These are phyloP conservation scores for Elsinoe australis DNA, from an alignment of 2,329 filamentous ascomycete genomes.

Conservation along the genomic window DNA sequence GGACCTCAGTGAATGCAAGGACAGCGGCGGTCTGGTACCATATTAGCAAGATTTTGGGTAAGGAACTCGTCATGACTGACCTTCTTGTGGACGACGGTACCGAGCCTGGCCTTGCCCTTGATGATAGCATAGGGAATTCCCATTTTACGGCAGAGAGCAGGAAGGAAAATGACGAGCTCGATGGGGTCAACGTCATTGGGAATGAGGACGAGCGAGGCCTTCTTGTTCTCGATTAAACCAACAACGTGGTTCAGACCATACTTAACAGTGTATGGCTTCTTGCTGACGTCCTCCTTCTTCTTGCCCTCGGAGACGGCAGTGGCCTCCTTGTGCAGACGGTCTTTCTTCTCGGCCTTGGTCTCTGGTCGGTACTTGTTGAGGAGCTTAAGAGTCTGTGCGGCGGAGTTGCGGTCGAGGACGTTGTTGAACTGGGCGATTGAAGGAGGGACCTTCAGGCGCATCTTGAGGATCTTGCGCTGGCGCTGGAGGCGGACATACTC, in stretches of 20 bases:
- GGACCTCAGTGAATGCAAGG: slow-evolving; percentile 91
- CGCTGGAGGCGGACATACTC: slow-evolving; percentile 98
- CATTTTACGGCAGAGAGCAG: slow-evolving; percentile 99
- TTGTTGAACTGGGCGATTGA: slow-evolving; percentile 96
- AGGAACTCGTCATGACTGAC: slow-evolving; percentile 39
- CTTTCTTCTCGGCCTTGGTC: slow-evolving; percentile 99
- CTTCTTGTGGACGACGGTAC: slow-evolving; percentile 99
- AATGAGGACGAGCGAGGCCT: slow-evolving; percentile 95
- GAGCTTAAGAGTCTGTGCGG: slow-evolving; percentile 95
- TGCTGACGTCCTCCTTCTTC: slow-evolving; percentile 99
- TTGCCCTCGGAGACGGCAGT: slow-evolving; percentile 97
- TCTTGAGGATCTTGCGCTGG: slow-evolving; percentile 89
- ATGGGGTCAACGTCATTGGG: slow-evolving; percentile 99
- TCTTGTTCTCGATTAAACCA: slow-evolving; percentile 98
- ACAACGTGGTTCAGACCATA: slow-evolving; percentile 99
- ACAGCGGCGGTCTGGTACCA: slow-evolving; percentile 81
- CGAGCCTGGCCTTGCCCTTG: slow-evolving; percentile 99
- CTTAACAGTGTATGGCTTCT: slow-evolving; percentile 99
- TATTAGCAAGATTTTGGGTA: slow-evolving; percentile 26
- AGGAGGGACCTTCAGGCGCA: slow-evolving; percentile 97
- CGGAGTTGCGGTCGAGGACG: slow-evolving; percentile 93
- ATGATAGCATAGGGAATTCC: slow-evolving; percentile 98
- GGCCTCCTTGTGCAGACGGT: slow-evolving; percentile 95
- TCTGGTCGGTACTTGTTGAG: slow-evolving; percentile 99
- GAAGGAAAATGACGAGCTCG: slow-evolving; percentile 98